phyloP scores from a whole-genome alignment of 306 rosid species.

The Fragaria vesca region DNA sequence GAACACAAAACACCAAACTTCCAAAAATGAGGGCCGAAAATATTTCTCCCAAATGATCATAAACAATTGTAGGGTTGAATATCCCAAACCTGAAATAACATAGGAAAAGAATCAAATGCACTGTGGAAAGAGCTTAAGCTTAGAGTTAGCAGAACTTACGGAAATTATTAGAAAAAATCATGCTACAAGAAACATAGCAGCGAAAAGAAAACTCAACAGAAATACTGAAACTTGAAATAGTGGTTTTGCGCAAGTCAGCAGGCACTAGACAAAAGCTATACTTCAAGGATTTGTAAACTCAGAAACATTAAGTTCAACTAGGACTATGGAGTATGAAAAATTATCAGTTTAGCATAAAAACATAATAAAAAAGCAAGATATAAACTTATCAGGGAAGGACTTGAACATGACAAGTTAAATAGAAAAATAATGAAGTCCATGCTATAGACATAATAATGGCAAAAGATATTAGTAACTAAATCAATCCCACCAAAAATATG shows the following conservation, averaged over 20 bases:
- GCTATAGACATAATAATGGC: background rate
- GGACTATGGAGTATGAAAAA: background rate
- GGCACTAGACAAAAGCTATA: background rate
- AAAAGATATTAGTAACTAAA: background rate
- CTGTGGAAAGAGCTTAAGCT: background rate
- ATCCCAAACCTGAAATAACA: constrained; percentile 75
- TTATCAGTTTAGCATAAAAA: background rate
- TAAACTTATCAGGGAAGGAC: background rate
- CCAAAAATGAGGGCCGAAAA: constrained; percentile 84
- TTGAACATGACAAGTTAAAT: background rate
- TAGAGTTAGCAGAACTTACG: background rate
- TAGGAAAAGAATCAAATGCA: constrained; percentile 17
- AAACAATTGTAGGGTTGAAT: constrained; percentile 81
- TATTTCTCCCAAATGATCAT: constrained; percentile 95
- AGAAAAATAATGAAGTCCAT: background rate
- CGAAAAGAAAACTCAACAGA: background rate
- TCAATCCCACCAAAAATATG: background rate
- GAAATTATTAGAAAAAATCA: background rate
- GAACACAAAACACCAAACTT: constrained; percentile 81
- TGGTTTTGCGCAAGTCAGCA: background rate
- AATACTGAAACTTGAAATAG: background rate
- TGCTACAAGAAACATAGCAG: background rate
- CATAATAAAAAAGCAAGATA: background rate
- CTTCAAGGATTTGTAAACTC: background rate
- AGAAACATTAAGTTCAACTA: background rate